These are phyloP conservation scores for Kwoniella dejecticola DNA, from an alignment of 768 basidiomycete genomes.

Conservation along the genomic window DNA sequence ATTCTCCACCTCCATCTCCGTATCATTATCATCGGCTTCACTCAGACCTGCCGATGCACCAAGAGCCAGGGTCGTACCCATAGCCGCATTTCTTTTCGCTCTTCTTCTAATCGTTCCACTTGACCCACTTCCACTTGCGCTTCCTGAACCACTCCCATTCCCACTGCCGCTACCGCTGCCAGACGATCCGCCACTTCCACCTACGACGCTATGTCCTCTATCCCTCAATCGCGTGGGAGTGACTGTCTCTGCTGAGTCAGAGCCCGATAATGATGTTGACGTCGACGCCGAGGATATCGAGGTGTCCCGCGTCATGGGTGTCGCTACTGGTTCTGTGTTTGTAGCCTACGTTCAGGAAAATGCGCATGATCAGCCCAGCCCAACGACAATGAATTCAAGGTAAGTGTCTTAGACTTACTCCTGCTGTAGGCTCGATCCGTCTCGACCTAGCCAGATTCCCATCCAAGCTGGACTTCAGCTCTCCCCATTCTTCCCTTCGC, in stretches of 20 bases:
- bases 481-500: conserved; percentile 37
- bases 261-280: conserved; percentile 6
- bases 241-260: conserved; percentile 14
- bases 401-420: conserved; percentile 37
- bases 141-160: neutral
- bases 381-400: too few relatives aligned
- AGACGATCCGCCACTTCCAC: neutral
- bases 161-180: conserved; percentile 2
- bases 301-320: conserved; percentile 5
- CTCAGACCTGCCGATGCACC: neutral
- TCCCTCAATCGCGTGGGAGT: conserved; percentile 6
- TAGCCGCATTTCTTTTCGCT: neutral
- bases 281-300: neutral
- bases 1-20: neutral
- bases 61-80: neutral
- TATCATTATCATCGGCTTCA: neutral
- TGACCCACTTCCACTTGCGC: neutral
- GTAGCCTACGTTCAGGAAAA: too few relatives aligned
- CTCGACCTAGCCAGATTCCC: conserved; percentile 8
- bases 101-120: too few relatives aligned
- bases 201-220: conserved; percentile 2
- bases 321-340: too few relatives aligned
- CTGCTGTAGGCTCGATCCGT: conserved; percentile 29
- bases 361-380: too few relatives aligned
- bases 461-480: conserved; percentile 25